These are phyloP conservation scores for Hypholoma sublateritium DNA, from an alignment of 768 basidiomycete species.

Conservation along the genomic window DNA sequence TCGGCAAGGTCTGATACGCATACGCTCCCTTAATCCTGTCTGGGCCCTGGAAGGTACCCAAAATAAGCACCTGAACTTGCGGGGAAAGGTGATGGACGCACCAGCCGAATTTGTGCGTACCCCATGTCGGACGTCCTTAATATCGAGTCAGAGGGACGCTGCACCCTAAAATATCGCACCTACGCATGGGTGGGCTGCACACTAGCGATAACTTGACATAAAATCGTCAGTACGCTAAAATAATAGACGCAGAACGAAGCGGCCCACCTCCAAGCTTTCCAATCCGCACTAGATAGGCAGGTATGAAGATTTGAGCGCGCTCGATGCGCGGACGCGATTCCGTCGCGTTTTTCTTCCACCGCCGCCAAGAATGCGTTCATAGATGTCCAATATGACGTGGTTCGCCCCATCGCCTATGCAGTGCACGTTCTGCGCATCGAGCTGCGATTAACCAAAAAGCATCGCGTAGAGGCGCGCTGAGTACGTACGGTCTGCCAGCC, in stretches of 20 bases:
- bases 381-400: constrained; percentile 78
- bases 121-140: constrained; percentile 84
- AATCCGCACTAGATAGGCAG: constrained; percentile 65
- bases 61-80: background rate
- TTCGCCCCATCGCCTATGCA: constrained; percentile 91
- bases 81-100: constrained; percentile 23
- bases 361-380: constrained; percentile 56
- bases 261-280: constrained; percentile 70
- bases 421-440: constrained; percentile 72
- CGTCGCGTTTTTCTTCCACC: constrained; percentile 35
- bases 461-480: background rate
- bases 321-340: constrained; percentile 80
- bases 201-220: constrained; percentile 74
- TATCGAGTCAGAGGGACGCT: background rate
- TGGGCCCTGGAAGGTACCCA: constrained; percentile 51
- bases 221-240: too few relatives aligned
- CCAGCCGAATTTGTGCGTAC: constrained; percentile 84
- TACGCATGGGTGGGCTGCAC: constrained; percentile 93
- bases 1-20: constrained; percentile 80
- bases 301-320: constrained; percentile 87
- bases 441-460: too few relatives aligned
- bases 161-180: constrained; percentile 23
- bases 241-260: background rate
- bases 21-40: constrained; percentile 87
- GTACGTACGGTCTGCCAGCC: constrained; percentile 80